Base-by-base conservation (phyloP, 1,284 basidiomycete species). In the Meira miltonrushii region DNA sequence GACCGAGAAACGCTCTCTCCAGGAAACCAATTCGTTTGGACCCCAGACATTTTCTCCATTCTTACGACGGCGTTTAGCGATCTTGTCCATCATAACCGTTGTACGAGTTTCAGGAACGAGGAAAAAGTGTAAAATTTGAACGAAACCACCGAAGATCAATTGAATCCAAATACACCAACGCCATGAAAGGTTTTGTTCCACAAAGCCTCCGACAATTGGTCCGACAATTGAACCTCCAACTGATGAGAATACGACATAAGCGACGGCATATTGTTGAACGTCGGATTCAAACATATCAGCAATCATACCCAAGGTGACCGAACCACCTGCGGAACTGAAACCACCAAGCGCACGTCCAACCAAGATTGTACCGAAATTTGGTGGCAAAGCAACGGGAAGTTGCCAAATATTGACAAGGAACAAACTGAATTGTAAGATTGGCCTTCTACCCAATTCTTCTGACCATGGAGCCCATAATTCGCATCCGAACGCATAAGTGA, bases 291-390 rank as follows among this genome's bases (percentile, higher is more conserved):
- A 79, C 43, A 79, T 46, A 46, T 79, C 78, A n/a, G 78, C 78
- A 15, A 77, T 78, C 73, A 81, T 79, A 28, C 79, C 80, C 1
- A 81, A 67, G 1, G 80, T 81, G 39, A 81, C 80, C 21, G 77
- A 79, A 7, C 80, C 80, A 21, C 80, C 74, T 3, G 78, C 78
- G 4, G 73, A 74, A 48, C 55, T 75, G n/a, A 79, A 63, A 66
- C 78, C 78, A 40, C 77, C 78, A 17, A 79, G 62, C 54, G 71
- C 70, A 39, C 78, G 65, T 11, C 69, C 72, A n/a, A 74, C 72
- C 33, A 79, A 65, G 33, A 79, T 50, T 15, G 71, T 67, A 19
- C 58, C 68, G 40, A 69, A 79, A 60, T 76, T 79, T 25, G 75
- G 75, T 10, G 78, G 68, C 1, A 78, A 59, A 8, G 67, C 74